Evolutionary conservation across 2,329 filamentous ascomycete species (phyloP).

Genomic region (Fusarium goolgardi): DNA sequence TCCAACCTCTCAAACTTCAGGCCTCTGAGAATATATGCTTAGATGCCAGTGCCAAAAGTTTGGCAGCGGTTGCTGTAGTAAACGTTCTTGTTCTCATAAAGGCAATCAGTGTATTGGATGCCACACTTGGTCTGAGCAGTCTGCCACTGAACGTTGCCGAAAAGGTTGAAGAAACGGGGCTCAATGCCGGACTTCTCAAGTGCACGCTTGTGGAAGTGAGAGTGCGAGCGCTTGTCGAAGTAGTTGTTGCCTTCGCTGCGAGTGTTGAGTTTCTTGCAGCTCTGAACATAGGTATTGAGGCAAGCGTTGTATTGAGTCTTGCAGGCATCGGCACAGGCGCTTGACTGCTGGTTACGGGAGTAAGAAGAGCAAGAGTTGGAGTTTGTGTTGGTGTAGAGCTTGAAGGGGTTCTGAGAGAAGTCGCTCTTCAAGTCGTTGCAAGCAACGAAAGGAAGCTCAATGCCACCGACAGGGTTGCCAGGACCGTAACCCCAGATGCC

Average conservation of each 20-base stretch:
- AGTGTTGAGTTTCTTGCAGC: slow-evolving; percentile 55
- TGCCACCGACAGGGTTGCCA: slow-evolving; percentile 66
- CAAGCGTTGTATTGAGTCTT: slow-evolving; percentile 64
- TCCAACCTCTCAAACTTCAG: slow-evolving; percentile 4
- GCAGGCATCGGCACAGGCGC: slow-evolving; percentile 65
- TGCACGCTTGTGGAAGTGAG: slow-evolving; percentile 44
- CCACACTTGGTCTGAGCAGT: slow-evolving; percentile 58
- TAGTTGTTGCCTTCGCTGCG: slow-evolving; percentile 37
- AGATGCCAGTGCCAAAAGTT: slow-evolving; percentile 49
- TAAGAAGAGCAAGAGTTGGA: slow-evolving; percentile 59
- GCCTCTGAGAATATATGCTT: background rate
- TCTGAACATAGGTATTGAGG: slow-evolving; percentile 60
- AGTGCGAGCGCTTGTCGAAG: slow-evolving; percentile 37
- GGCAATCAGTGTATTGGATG: slow-evolving; percentile 62
- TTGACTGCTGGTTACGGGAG: slow-evolving; percentile 49
- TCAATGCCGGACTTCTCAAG: slow-evolving; percentile 43
- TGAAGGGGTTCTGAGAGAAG: slow-evolving; percentile 59
- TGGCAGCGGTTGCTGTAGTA: slow-evolving; percentile 55
- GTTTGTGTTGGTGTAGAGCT: slow-evolving; percentile 62
- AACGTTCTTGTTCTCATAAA: slow-evolving; percentile 56
- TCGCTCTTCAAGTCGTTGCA: slow-evolving; percentile 65
- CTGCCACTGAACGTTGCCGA: slow-evolving; percentile 49
- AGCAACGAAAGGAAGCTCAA: slow-evolving; percentile 63
- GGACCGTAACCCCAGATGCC: slow-evolving; percentile 75
- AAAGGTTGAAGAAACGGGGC: slow-evolving; percentile 45